Evolutionary conservation across 805 yeast species (phyloP), one percentile per base, ranked within the genome.

Genomic region (Teunomyces stri): DNA sequence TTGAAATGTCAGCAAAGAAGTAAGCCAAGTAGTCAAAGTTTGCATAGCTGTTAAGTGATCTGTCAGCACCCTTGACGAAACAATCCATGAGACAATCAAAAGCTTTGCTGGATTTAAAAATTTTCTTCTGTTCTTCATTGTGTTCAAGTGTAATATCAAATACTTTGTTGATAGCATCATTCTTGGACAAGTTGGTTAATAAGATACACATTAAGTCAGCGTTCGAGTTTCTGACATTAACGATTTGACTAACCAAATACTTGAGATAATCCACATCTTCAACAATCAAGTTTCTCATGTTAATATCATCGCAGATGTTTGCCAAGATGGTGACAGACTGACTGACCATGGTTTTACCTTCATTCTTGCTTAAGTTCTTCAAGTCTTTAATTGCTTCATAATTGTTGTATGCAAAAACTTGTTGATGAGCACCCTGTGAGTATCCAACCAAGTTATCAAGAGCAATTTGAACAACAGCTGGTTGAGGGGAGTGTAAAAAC

Each of bases 1-100:
- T 79, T 1, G 97, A 89, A 40, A 89, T 72, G 61, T 92, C 97
- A 11, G 96, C 91, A 66, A 94, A 91, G 62, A 89, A 89, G 63
- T 84, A 89, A 1, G 96, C 79, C 52, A 94, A 72, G 62, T 88
- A 91, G 64, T 91, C 97, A 59, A 69, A 92, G 55, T 80, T 78
- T 2, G 96, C 94, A 56, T 72, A 76, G 58, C 77, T 79, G 69
- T 89, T 89, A 49, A 89, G 72, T 12, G 80, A 65, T 61, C 89
- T 75, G 57, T 86, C 90, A 40, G 78, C 74, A 6, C 96, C 96
- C 60, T 87, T 87, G 35, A 90, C 96, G 61, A 89, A 90, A 59
- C 91, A 82, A 66, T 89, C 96, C 83, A 91, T 81, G 28, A 91
- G 72, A 64, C 91, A 86, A 58, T 88, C 96, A 67, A 89, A 75